These are phyloP conservation scores for Catunica adiposa DNA, from an alignment of 2,329 filamentous ascomycete genomes.

Conservation along the genomic window DNA sequence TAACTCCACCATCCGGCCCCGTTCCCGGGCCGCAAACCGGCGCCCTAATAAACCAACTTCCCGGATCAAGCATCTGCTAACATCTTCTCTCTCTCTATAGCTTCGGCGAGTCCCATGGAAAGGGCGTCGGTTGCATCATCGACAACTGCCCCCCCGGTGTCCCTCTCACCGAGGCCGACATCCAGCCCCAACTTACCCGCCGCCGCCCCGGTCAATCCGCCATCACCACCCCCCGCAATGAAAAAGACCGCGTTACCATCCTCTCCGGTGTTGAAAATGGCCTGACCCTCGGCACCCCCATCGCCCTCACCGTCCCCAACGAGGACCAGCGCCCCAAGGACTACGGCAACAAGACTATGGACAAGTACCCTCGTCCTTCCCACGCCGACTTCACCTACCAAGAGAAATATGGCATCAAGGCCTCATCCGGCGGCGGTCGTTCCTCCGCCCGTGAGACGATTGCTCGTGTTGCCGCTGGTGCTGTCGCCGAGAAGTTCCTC, in stretches of 20 bases:
- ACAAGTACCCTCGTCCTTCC: slow-evolving; percentile 74
- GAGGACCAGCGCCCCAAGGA: slow-evolving; percentile 87
- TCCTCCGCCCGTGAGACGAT: slow-evolving; percentile 93
- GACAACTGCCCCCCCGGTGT: slow-evolving; percentile 84
- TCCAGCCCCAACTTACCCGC: slow-evolving; percentile 88
- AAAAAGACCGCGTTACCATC: slow-evolving; percentile 82
- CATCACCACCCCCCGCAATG: slow-evolving; percentile 81
- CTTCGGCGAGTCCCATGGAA: slow-evolving; percentile 60
- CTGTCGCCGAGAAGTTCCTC: slow-evolving; percentile 88
- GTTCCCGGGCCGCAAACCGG: neutral
- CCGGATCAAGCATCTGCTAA: neutral
- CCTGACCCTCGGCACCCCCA: slow-evolving; percentile 77
- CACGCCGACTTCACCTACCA: slow-evolving; percentile 97
- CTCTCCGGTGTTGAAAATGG: slow-evolving; percentile 87
- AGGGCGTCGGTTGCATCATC: slow-evolving; percentile 85
- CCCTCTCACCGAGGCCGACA: slow-evolving; percentile 66
- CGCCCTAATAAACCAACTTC: too few species aligned
- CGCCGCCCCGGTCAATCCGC: slow-evolving; percentile 76
- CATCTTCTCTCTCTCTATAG: slow-evolving; percentile 18
- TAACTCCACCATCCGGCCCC: slow-evolving; percentile 12
- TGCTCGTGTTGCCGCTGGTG: slow-evolving; percentile 75
- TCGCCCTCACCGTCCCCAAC: slow-evolving; percentile 73
- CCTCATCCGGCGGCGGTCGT: slow-evolving; percentile 74
- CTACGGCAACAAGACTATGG: slow-evolving; percentile 80
- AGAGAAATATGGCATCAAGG: slow-evolving; percentile 92